These are phyloP conservation scores for Cadophora gregata DNA, from an alignment of 2,329 filamentous ascomycete species.

Conservation along the genomic window DNA sequence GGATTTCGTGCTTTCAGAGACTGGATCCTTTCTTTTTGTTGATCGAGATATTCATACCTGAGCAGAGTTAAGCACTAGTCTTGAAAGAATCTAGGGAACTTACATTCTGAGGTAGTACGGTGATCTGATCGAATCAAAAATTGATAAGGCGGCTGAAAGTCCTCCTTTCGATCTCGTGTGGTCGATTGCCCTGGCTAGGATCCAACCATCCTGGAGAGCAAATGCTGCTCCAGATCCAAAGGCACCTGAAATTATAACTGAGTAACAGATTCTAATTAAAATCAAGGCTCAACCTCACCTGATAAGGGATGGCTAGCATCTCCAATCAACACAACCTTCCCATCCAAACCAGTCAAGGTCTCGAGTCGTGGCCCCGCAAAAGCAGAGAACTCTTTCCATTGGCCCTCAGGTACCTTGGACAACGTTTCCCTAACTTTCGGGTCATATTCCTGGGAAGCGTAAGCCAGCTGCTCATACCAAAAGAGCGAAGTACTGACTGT, in stretches of 20 bases:
- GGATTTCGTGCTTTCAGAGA: conserved; percentile 32
- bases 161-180: conserved; percentile 32
- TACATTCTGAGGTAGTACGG: conserved; percentile 51
- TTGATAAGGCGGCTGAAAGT: conserved; percentile 42
- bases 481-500: conserved; percentile 20
- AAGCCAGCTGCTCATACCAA: neutral
- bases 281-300: conserved; percentile 38
- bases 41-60: conserved; percentile 45
- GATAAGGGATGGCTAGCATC: conserved; percentile 62
- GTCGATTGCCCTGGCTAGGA: conserved; percentile 48
- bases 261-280: neutral
- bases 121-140: conserved; percentile 49
- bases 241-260: conserved; percentile 41
- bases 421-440: conserved; percentile 50
- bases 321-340: conserved; percentile 56
- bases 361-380: conserved; percentile 54
- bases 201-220: conserved; percentile 53
- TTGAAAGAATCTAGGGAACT: conserved; percentile 12
- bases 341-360: conserved; percentile 48
- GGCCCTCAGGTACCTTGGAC: conserved; percentile 45
- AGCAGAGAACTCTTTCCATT: conserved; percentile 55
- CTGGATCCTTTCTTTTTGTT: conserved; percentile 31
- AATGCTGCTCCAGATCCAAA: conserved; percentile 54
- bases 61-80: neutral
- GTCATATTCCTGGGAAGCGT: conserved; percentile 45